A percentile compares a stretch with the other conserved stretches of the same genome.
Conservation (phyloP, 1,139 yeast species). For the Suhomyces maxii region DNA sequence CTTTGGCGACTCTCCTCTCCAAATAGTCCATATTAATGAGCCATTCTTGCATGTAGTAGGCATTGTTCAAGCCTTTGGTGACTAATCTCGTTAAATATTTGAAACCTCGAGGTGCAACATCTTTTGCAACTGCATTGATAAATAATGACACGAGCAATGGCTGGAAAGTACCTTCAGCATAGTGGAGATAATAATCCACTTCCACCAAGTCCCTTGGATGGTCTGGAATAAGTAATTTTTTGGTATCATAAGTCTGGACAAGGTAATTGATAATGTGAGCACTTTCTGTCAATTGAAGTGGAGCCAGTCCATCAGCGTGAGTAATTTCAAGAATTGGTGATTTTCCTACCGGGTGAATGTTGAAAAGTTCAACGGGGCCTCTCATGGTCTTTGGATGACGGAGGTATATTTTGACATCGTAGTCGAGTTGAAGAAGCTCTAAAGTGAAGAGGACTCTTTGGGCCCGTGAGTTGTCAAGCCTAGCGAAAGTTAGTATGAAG, state of each 20-base stretch:
- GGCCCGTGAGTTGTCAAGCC: conserved; percentile 56
- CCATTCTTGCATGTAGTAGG: conserved; percentile 45
- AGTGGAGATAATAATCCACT: conserved; percentile 55
- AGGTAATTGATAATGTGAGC: conserved; percentile 50
- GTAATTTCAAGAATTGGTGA: conserved; percentile 53
- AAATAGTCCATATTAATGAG: conserved; percentile 40
- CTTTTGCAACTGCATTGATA: conserved; percentile 39
- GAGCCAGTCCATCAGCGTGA: conserved; percentile 43
- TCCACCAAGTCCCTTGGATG: conserved; percentile 33
- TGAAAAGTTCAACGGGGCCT: conserved; percentile 45
- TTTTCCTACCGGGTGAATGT: conserved; percentile 59
- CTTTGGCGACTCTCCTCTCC: conserved; percentile 38
- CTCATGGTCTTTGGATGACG: conserved; percentile 47
- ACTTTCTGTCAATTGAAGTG: conserved; percentile 42
- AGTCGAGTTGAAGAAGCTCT: conserved; percentile 52
- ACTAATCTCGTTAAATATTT: conserved; percentile 40
- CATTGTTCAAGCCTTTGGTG: conserved; percentile 44
- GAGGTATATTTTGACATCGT: conserved; percentile 50
- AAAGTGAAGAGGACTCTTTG: conserved; percentile 56
- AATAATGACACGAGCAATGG: conserved; percentile 44
- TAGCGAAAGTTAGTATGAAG: conserved; percentile 9
- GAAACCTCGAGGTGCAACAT: conserved; percentile 49
- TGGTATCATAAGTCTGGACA: conserved; percentile 40
- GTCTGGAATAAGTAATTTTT: conserved; percentile 32
- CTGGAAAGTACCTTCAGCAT: conserved; percentile 58